These are phyloP conservation scores for Nymphaea colorata DNA, from an alignment of 164 flowering plant species.

Conservation along the genomic window DNA sequence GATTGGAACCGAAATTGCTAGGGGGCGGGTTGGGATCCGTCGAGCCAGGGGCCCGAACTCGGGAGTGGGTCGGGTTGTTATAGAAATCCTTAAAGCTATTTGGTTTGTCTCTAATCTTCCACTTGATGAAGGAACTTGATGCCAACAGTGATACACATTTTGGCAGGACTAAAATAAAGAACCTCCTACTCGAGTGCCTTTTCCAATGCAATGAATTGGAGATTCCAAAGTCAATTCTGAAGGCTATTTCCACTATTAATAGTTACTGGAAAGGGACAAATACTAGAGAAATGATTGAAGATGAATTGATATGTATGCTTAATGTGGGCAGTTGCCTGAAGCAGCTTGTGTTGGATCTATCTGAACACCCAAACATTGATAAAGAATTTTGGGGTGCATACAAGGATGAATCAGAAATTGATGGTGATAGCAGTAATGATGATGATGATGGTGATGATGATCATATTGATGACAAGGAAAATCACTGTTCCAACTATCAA, in stretches of 20 bases:
- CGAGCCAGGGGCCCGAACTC: no score
- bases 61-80: no score
- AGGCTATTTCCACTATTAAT: constrained; percentile 22
- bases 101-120: constrained; percentile 24
- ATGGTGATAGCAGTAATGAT: constrained; percentile 24
- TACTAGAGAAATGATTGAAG: constrained; percentile 28
- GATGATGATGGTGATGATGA: constrained; percentile 1
- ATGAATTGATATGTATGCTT: constrained; percentile 54
- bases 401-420: constrained; percentile 37
- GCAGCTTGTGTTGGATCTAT: constrained; percentile 43
- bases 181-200: constrained; percentile 46
- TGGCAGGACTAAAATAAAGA: constrained; percentile 29
- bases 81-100: constrained; percentile 63
- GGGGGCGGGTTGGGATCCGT: no score
- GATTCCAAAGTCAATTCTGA: constrained; percentile 38
- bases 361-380: constrained; percentile 31
- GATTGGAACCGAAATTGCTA: no score
- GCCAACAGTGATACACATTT: constrained; percentile 18
- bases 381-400: constrained; percentile 53
- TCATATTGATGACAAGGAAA: background rate
- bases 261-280: constrained; percentile 12
- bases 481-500: constrained; percentile 6
- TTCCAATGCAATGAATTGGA: constrained; percentile 64
- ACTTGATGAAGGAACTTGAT: constrained; percentile 26
- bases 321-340: constrained; percentile 46